Evolutionary conservation across 139 green algal species (phyloP).

Genomic region (Coccomyxa sp.): DNA sequence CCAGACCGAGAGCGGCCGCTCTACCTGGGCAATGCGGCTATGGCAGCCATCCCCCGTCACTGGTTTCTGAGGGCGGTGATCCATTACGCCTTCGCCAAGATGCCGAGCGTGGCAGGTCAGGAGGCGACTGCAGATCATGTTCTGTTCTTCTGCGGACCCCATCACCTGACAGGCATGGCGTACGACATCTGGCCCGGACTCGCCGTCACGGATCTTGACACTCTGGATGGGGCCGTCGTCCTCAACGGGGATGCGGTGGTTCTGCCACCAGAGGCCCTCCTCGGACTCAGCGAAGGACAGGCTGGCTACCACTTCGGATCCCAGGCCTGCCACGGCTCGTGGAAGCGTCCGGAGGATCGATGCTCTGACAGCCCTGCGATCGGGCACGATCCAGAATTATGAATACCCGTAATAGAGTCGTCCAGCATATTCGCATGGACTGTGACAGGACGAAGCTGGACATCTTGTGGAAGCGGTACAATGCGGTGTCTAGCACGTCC

Average conservation of each 20-base stretch:
- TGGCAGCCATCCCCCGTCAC: background rate
- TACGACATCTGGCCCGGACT: background rate
- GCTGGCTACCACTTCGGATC: background rate
- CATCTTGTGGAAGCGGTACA: background rate
- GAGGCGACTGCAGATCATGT: background rate
- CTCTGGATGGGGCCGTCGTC: background rate
- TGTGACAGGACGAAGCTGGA: background rate
- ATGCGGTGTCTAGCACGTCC: background rate
- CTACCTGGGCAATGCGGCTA: background rate
- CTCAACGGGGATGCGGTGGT: background rate
- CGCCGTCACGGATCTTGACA: background rate
- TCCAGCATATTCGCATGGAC: background rate
- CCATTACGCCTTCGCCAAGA: background rate
- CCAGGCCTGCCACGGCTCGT: background rate
- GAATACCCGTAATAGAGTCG: background rate
- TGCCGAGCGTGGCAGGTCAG: background rate
- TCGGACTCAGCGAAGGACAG: background rate
- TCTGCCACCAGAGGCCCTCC: background rate
- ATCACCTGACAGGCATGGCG: background rate
- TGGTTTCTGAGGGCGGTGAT: background rate
- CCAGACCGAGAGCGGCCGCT: background rate
- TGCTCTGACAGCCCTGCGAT: background rate
- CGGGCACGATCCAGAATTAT: background rate
- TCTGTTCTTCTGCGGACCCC: background rate
- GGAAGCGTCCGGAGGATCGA: background rate